phyloP scores from a whole-genome alignment of 345 rosid genomes.

The Sonneratia alba region DNA sequence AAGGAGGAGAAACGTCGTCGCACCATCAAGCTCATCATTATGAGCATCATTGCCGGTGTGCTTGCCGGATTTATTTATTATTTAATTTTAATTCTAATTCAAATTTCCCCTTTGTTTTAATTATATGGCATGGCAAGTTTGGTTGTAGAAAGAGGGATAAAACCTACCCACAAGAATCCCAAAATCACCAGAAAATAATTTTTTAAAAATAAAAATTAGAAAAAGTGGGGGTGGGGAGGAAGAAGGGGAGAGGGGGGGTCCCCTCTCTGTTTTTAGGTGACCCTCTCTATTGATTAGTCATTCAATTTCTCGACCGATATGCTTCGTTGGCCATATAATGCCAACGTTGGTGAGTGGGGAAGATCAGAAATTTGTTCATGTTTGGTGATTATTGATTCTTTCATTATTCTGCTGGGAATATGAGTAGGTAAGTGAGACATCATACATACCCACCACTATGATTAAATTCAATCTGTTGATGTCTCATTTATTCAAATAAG shows the following conservation, averaged over 20 bases:
- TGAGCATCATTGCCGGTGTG: neutral
- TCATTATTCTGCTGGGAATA: neutral
- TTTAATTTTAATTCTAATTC: neutral
- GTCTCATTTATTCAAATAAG: no score
- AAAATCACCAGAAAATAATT: neutral
- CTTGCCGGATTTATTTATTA: neutral
- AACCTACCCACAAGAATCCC: neutral
- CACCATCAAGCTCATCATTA: neutral
- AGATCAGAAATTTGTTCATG: conserved; percentile 2
- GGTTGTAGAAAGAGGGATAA: conserved; percentile 2
- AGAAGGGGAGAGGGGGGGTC: neutral
- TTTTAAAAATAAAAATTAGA: neutral
- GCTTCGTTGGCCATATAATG: neutral
- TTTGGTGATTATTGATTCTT: neutral
- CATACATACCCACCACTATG: no score
- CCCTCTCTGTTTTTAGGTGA: neutral
- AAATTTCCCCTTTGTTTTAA: no score
- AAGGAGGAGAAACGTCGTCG: neutral
- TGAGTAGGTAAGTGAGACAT: no score
- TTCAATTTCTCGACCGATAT: neutral
- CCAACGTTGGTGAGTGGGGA: conserved; percentile 5
- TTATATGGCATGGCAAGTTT: neutral
- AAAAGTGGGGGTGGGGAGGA: neutral
- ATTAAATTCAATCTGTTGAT: no score
- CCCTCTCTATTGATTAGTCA: neutral